Percentiles rank a stretch among this genome's conserved stretches.
Evolutionary conservation across 306 rosid species (phyloP).

Genomic region (Gastrolobium villosum): DNA sequence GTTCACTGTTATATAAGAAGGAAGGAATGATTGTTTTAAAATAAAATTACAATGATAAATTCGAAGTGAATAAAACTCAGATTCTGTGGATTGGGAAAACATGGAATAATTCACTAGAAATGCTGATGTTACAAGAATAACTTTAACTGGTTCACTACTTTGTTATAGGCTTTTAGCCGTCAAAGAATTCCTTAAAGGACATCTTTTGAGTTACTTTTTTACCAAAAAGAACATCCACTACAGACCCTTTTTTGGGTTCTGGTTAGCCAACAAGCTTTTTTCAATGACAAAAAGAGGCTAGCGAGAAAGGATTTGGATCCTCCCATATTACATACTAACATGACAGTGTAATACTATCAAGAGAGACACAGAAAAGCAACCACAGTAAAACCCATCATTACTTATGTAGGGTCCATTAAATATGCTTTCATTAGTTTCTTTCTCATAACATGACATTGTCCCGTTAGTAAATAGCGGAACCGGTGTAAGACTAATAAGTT

Average conservation of each 20-base stretch:
- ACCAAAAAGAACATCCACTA: constrained; percentile 19
- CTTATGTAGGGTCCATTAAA: no score
- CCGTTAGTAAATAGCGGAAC: no score
- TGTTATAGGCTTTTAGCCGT: not conserved
- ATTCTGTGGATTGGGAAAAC: not conserved
- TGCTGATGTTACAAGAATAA: not conserved
- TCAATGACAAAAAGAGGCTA: constrained; percentile 24
- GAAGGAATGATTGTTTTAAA: not conserved
- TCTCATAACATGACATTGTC: no score
- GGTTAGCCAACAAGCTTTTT: not conserved
- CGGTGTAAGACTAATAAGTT: no score
- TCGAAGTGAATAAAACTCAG: not conserved
- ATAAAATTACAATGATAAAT: not conserved
- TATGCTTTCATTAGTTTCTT: no score
- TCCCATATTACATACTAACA: no score
- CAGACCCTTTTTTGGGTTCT: not conserved
- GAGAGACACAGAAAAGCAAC: no score
- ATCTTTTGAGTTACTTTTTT: constrained; percentile 17
- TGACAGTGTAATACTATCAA: no score
- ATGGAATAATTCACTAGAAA: constrained; percentile 5
- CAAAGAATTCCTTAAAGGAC: not conserved
- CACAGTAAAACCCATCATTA: no score
- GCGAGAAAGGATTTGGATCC: not conserved
- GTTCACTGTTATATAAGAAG: not conserved
- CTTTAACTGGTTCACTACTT: not conserved